These are phyloP conservation scores for Trypanosoma grayi DNA, from an alignment of 208 protist genomes.

Conservation along the genomic window DNA sequence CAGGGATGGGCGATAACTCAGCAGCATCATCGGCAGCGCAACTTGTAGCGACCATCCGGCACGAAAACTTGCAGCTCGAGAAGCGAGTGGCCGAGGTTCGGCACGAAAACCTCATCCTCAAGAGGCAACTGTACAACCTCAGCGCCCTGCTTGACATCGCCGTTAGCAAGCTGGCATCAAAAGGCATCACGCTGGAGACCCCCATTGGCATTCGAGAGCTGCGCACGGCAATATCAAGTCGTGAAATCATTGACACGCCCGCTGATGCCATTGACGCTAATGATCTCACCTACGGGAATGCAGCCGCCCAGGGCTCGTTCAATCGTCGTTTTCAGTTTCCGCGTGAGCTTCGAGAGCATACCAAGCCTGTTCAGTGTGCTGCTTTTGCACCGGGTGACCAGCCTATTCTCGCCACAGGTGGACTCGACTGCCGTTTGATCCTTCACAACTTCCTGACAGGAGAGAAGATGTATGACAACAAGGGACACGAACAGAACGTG, in stretches of 20 bases:
- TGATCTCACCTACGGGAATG: conserved; percentile 19
- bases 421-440: conserved; percentile 76
- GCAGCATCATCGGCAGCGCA: conserved; percentile 20
- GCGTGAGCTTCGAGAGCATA: conserved; percentile 73
- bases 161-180: conserved; percentile 72
- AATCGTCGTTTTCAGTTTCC: conserved; percentile 64
- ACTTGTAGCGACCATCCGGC: conserved; percentile 47
- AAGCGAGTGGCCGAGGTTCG: conserved; percentile 65
- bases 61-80: conserved; percentile 73
- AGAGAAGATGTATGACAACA: conserved; percentile 58
- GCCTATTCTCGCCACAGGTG: conserved; percentile 63
- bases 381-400: conserved; percentile 71
- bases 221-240: conserved; percentile 46
- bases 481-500: conserved; percentile 72
- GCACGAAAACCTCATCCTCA: conserved; percentile 77
- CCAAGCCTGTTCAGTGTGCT: conserved; percentile 74
- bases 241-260: conserved; percentile 29
- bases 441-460: conserved; percentile 79
- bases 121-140: conserved; percentile 76
- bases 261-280: conserved; percentile 18
- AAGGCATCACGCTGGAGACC: conserved; percentile 73
- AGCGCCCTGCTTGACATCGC: conserved; percentile 81
- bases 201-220: conserved; percentile 76
- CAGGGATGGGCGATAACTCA: conserved; percentile 22
- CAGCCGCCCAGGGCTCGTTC: conserved; percentile 13